A percentile compares a stretch with the other conserved stretches of the same genome.
Evolutionary conservation across 2,329 filamentous ascomycete genomes (phyloP).

Genomic region (Metarhizium brunneum): DNA sequence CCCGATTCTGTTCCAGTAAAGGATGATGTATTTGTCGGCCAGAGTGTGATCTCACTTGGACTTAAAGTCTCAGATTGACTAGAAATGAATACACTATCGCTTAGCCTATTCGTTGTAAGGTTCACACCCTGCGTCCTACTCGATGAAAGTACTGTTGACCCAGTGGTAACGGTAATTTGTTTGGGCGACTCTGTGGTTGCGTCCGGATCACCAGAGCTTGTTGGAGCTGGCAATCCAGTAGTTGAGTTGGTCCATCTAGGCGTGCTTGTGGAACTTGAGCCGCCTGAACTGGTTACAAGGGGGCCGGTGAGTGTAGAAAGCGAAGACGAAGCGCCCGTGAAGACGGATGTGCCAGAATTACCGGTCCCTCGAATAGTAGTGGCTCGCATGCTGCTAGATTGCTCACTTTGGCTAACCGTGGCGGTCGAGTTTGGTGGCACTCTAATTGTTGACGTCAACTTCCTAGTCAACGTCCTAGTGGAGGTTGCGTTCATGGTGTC

Average conservation of each 20-base stretch:
- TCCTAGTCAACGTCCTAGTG: not conserved
- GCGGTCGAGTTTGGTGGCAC: conserved; percentile 1
- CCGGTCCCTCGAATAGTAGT: not conserved
- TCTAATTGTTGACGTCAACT: not conserved
- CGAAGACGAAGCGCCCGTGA: not conserved
- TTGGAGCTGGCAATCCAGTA: not conserved
- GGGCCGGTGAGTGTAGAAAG: not conserved
- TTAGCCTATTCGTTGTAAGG: not conserved
- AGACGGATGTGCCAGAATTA: not conserved
- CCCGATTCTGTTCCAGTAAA: not conserved
- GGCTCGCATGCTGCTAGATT: not conserved
- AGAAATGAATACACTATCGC: not conserved
- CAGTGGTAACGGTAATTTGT: not conserved
- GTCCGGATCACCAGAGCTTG: not conserved
- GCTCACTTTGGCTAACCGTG: not conserved
- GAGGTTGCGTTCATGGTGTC: not conserved
- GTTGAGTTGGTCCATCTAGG: conserved; percentile 2
- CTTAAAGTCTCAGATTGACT: not conserved
- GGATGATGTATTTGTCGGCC: not conserved
- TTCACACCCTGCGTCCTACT: not conserved
- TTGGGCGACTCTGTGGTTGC: not conserved
- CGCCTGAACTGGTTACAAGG: not conserved
- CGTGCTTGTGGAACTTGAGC: not conserved
- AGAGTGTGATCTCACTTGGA: not conserved
- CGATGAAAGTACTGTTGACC: not conserved